Evolutionary conservation across 2,329 filamentous ascomycete species (phyloP), one percentile per base, ranked within the genome.

Genomic region (Colletotrichum sp.): DNA sequence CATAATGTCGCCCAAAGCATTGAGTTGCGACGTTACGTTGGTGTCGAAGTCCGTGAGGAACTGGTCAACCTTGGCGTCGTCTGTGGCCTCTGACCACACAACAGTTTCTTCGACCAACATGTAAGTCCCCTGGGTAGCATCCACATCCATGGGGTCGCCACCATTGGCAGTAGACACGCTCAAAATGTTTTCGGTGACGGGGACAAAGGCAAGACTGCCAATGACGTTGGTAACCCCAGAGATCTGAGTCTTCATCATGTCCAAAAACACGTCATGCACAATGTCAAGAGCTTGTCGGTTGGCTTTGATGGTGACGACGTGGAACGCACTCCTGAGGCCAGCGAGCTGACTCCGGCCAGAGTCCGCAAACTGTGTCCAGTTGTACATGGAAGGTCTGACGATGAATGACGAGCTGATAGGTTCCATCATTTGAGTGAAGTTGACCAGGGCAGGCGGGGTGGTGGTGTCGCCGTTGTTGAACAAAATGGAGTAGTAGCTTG

Each of bases 381-480:
- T 24, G 4, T 29, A 24, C 51, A 55, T 55, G 15, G 51, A 47
- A 0, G 43, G 43, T 1, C 43, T 6, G 4, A 55, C 51, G 24
- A 2, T 24, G 24, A 55, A 55, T 29, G 24, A 27, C 0, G 51
- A 55, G n/a, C 13, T 55, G 51, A 29, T 55, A 18, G 31, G 18
- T 7, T n/a, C 11, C 15, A 27, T 5, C 6, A 15, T 31, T 21
- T 47, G 43, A 1, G 62, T 65, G 29, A 70, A 70, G 47, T 70
- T 66, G 2, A 7, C 15, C 0, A 70, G 51, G 4, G 62, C 61
- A 1, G 27, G 21, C 4, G 61, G 68, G 4, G 11, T 24, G 8
- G 61, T 65, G 24, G 36, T 13, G 51, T 70, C 51, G 7, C 68
- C 68, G 47, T 66, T 70, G 18, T 66, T 66, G 31, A 70, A 70